These are phyloP conservation scores for Sarcomyxa edulis DNA, from an alignment of 768 basidiomycete genomes.

Conservation along the genomic window DNA sequence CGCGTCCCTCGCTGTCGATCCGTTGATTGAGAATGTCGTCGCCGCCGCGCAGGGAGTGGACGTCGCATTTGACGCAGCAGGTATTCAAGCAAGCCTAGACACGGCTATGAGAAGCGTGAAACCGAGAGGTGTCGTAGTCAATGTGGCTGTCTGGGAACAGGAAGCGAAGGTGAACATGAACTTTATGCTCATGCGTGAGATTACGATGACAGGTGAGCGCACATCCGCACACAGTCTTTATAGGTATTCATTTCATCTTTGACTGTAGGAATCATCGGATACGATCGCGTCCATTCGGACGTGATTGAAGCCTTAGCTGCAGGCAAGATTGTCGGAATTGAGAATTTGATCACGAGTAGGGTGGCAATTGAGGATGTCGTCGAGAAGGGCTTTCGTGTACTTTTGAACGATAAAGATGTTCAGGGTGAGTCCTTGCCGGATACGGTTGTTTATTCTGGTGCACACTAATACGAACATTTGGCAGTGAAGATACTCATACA, in stretches of 20 bases:
- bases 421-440: slow-evolving; percentile 25
- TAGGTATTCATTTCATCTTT: background rate
- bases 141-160: slow-evolving; percentile 39
- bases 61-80: slow-evolving; percentile 43
- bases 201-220: slow-evolving; percentile 28
- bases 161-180: slow-evolving; percentile 29
- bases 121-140: slow-evolving; percentile 32
- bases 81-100: slow-evolving; percentile 31
- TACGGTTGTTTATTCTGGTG: no score
- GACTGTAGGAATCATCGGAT: slow-evolving; percentile 27
- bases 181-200: slow-evolving; percentile 29
- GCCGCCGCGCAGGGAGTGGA: slow-evolving; percentile 30
- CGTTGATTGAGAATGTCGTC: slow-evolving; percentile 21
- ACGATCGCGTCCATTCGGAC: slow-evolving; percentile 32
- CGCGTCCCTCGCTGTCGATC: slow-evolving; percentile 32
- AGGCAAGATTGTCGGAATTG: slow-evolving; percentile 32
- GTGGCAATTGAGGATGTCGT: slow-evolving; percentile 37
- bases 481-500: slow-evolving; percentile 34
- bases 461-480: background rate
- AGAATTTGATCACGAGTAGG: slow-evolving; percentile 35
- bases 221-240: background rate
- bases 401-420: slow-evolving; percentile 33
- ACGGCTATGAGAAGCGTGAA: slow-evolving; percentile 29
- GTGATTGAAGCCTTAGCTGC: slow-evolving; percentile 31
- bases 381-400: slow-evolving; percentile 33